Base-by-base conservation (phyloP, 148 eudicot genomes). In the Rhododendron vialii region DNA sequence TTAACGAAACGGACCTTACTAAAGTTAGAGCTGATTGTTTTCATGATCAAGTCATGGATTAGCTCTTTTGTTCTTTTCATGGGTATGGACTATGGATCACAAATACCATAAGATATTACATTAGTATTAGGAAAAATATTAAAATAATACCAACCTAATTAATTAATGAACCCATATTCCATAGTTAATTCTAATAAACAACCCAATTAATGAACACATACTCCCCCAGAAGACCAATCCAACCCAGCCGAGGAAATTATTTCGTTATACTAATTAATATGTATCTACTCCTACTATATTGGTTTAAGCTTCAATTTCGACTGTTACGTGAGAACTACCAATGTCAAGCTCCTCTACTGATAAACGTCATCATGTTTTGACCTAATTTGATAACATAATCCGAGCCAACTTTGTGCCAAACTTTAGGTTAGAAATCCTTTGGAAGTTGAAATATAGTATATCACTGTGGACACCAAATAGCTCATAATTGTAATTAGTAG, bases 321-420 rank as follows among this genome's bases (percentile, higher is more conserved):
- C 43, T 41, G 20, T 14, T 30, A 26, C 83, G 17, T 10, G n/a
- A 78, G 14, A 57, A 13, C 22, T 30, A 33, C 76, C 76, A 30
- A 30, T 30, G 15, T 15, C 38, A 30, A 4, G 7, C 2, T 71
- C 38, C 13, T 71, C 36, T 28, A 28, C 6, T 28, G 15, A 13
- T 28, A 11, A 28, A 69, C 8, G 71, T 47, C 9, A 53, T 28
- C 75, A 69, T 11, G 12, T 28, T 11, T 26, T 80, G 86, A 76
- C 71, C 67, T 51, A 22, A 57, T 85, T 18, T 77, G 74, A 85
- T 41, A 5, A 75, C 14, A 24, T 36, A 76, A 38, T 85, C 41
- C 51, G 0, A 77, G 76, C 20, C 3, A 84, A 84, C 51, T 35
- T 17, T 50, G 69, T 84, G 81, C 41, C 81, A 75, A 84, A 84